These are phyloP conservation scores for Mycena pura DNA, from an alignment of 768 basidiomycete species.

Conservation along the genomic window DNA sequence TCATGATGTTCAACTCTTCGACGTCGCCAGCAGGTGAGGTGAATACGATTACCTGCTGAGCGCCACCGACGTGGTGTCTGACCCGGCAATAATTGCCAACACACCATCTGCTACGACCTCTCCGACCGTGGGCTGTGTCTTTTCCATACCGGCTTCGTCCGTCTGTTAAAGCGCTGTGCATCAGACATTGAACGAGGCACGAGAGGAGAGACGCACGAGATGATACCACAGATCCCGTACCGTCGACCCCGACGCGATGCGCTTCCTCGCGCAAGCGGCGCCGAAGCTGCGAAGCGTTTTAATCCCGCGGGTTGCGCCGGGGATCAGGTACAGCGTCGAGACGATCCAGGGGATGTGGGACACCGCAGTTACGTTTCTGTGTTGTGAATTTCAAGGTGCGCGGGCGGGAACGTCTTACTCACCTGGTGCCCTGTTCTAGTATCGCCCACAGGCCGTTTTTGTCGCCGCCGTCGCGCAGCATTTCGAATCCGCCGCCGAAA, in stretches of 20 bases:
- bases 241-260: constrained; percentile 27
- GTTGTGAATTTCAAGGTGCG: constrained; percentile 15
- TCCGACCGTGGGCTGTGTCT: constrained; percentile 35
- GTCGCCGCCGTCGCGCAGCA: constrained; percentile 49
- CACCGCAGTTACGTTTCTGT: constrained; percentile 42
- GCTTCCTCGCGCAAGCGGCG: background rate
- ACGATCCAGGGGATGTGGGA: constrained; percentile 38
- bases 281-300: constrained; percentile 4
- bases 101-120: constrained; percentile 45
- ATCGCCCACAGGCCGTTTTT: constrained; percentile 52
- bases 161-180: too few relatives aligned
- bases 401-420: too few relatives aligned
- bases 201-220: too few relatives aligned
- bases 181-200: too few relatives aligned
- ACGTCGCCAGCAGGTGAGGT: background rate
- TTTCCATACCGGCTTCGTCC: constrained; percentile 46
- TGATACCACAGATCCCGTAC: constrained; percentile 54
- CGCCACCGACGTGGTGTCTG: constrained; percentile 53
- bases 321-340: background rate
- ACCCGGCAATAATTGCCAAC: constrained; percentile 47
- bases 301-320: background rate
- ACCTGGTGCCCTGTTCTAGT: constrained; percentile 52
- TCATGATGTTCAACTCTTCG: background rate
- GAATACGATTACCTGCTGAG: background rate
- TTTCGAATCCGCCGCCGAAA: constrained; percentile 33